Conservation (phyloP, 2,329 filamentous ascomycete genomes). For the Penicillium sp. region DNA sequence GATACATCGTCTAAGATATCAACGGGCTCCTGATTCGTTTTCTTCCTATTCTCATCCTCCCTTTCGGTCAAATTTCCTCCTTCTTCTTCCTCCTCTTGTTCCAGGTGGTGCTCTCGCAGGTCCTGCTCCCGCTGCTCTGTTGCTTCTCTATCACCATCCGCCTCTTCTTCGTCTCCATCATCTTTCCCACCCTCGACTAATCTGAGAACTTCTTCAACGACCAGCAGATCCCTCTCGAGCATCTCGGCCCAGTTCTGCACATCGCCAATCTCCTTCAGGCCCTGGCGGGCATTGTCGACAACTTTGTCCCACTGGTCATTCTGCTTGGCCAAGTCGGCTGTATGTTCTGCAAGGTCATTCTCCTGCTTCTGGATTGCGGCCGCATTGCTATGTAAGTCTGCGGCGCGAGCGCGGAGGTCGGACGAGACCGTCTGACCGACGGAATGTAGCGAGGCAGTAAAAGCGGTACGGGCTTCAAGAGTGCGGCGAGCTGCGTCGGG, state of each 20-base stretch:
- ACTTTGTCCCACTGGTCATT: constrained; percentile 53
- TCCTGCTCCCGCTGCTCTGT: not conserved
- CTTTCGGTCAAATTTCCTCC: constrained; percentile 11
- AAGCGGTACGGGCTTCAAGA: constrained; percentile 41
- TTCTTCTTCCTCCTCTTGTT: constrained; percentile 3
- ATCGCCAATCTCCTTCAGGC: constrained; percentile 61
- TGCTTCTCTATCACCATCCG: not conserved
- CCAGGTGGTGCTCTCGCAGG: not conserved
- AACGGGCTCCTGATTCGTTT: constrained; percentile 3
- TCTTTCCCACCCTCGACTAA: constrained; percentile 22
- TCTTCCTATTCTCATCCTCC: constrained; percentile 9
- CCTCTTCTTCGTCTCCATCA: constrained; percentile 1
- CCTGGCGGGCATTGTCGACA: constrained; percentile 51
- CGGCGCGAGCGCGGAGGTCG: constrained; percentile 52
- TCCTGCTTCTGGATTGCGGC: constrained; percentile 54
- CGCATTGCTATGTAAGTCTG: constrained; percentile 55
- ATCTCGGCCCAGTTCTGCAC: constrained; percentile 64
- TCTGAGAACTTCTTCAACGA: constrained; percentile 41
- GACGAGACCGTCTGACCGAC: constrained; percentile 48
- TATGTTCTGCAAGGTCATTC: constrained; percentile 48
- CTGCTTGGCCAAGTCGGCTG: constrained; percentile 49
- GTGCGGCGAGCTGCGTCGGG: constrained; percentile 24
- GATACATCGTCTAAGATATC: constrained; percentile 11
- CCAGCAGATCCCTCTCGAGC: constrained; percentile 49
- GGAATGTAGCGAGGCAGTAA: constrained; percentile 41